Percentiles rank a stretch among this genome's conserved stretches.
phyloP scores from a whole-genome alignment of 768 basidiomycete genomes.

The Cantharellus anzutake region DNA sequence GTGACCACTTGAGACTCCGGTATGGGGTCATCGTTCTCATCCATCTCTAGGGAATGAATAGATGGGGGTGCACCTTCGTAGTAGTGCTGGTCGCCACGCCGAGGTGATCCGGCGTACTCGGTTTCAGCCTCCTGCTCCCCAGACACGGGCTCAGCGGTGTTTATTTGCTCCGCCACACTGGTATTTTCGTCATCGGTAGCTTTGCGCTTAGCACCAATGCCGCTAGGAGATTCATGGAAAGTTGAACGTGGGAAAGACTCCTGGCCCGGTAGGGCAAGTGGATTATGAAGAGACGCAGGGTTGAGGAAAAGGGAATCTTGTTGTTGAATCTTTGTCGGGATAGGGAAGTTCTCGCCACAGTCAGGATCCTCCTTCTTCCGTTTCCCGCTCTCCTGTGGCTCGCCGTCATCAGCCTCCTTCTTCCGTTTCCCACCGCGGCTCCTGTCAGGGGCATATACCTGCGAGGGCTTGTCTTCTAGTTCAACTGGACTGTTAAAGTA shows the following conservation, averaged over 20 bases:
- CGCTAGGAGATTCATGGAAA: background rate
- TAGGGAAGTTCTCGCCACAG: background rate
- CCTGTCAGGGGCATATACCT: background rate
- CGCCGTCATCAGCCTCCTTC: conserved; percentile 68
- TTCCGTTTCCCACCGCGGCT: conserved; percentile 23
- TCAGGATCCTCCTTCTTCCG: conserved; percentile 29
- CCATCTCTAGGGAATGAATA: background rate
- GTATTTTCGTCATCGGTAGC: background rate
- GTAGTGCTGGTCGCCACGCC: conserved; percentile 40
- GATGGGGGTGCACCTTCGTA: conserved; percentile 14
- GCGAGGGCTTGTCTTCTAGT: conserved; percentile 5
- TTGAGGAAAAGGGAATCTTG: background rate
- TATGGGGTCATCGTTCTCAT: conserved; percentile 21
- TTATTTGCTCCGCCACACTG: background rate
- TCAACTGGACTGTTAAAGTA: conserved; percentile 77
- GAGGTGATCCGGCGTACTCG: background rate
- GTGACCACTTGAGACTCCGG: conserved; percentile 28
- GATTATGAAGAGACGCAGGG: background rate
- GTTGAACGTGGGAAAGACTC: background rate
- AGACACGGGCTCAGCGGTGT: background rate
- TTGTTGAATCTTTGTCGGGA: no score
- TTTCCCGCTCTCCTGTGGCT: conserved; percentile 60
- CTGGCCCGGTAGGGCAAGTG: background rate
- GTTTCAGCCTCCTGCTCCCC: background rate
- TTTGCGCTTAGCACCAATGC: background rate